Conservation (phyloP, 495 filamentous ascomycete genomes). For the Elaphomyces granulatus region DNA sequence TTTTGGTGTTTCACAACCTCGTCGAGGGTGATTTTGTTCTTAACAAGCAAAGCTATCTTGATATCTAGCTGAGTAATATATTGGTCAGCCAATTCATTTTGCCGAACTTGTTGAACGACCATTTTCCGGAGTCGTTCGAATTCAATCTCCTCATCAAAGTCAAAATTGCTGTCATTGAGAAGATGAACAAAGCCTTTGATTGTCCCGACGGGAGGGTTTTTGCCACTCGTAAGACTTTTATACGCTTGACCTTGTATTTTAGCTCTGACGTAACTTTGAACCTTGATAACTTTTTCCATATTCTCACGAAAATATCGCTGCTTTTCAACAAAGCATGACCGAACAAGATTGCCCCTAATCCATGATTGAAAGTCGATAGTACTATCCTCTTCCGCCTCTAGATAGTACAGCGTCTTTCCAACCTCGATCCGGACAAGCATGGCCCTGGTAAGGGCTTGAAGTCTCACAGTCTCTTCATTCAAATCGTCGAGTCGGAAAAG, state of each 20-base stretch:
- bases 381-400: slow-evolving; percentile 67
- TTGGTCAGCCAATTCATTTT: slow-evolving; percentile 93
- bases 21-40: slow-evolving; percentile 98
- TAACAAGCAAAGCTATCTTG: slow-evolving; percentile 95
- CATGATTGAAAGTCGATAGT: slow-evolving; percentile 63
- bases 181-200: slow-evolving; percentile 97
- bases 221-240: slow-evolving; percentile 88
- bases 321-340: slow-evolving; percentile 66
- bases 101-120: slow-evolving; percentile 90
- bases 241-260: slow-evolving; percentile 95
- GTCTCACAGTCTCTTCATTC: slow-evolving; percentile 52
- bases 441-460: slow-evolving; percentile 65
- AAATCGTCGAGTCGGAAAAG: slow-evolving; percentile 65
- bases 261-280: slow-evolving; percentile 88
- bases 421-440: slow-evolving; percentile 62
- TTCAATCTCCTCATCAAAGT: slow-evolving; percentile 97
- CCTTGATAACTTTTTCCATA: slow-evolving; percentile 97
- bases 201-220: slow-evolving; percentile 90
- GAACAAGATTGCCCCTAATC: slow-evolving; percentile 57
- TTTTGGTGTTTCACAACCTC: slow-evolving; percentile 96
- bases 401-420: slow-evolving; percentile 50
- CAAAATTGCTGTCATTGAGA: slow-evolving; percentile 94
- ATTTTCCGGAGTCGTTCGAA: slow-evolving; percentile 85
- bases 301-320: slow-evolving; percentile 81
- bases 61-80: slow-evolving; percentile 97